Base-by-base conservation (phyloP, 2,329 filamentous ascomycete genomes). In the Ceratocystis ficicola region DNA sequence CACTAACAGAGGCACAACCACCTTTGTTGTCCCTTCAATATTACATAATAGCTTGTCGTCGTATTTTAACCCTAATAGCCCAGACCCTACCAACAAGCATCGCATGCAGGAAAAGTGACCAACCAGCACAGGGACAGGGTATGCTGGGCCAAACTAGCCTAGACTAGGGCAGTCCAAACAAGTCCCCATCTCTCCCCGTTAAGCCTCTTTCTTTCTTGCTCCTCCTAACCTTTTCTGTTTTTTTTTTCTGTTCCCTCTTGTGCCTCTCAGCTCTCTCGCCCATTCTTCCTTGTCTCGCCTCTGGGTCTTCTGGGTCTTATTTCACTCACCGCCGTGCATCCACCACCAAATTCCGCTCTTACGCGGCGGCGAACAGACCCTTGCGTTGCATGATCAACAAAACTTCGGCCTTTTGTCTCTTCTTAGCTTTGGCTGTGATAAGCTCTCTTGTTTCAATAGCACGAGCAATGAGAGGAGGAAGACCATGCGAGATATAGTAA, bases 301-400 rank as follows among this genome's bases (percentile, higher is more conserved):
- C 8, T 36, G 10, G 32, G 30, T n/a, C n/a, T n/a, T 32, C 30
- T 8, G 32, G 32, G 10, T 17, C 52, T n/a, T 30, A 57, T 57
- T 30, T 30, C 52, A 57, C 50, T 55, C 50, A 55, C 50, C 50
- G 50, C 50, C 22, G 12, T 55, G 12, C 15, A 30, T 55, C 50
- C 50, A 55, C 50, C 36, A 15, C 50, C 8, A 30, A 57, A 57
- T 57, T 57, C 52, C 52, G 52, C 52, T 30, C 52, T 57, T 30
- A 57, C 52, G 52, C 52, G 52, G 52, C 25, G 52, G 52, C 52
- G 52, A 57, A 57, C 52, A 57, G 52, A 57, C 52, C 52, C 52
- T 57, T 57, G 52, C 52, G 52, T 57, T 57, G 52, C 52, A 57
- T 57, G 52, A 57, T 57, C 52, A 57, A 28, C 52, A 57, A 57